Conservation (phyloP, 1,284 basidiomycete genomes). For the Golubevia pallescens region DNA sequence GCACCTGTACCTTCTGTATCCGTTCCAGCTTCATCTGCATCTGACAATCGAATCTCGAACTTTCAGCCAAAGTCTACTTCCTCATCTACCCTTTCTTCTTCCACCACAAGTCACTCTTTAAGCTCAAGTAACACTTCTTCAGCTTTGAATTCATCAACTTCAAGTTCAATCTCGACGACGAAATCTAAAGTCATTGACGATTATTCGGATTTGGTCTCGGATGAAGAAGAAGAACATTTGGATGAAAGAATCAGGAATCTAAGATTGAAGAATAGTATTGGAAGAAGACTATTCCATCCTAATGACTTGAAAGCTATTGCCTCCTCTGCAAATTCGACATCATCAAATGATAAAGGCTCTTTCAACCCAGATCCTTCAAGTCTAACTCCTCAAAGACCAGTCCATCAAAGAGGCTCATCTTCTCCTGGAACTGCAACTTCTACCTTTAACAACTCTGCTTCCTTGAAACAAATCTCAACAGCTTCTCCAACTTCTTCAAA, state of each 20-base stretch:
- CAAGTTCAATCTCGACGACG: too few species aligned
- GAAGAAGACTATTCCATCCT: slow-evolving; percentile 41
- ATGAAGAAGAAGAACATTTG: slow-evolving; percentile 33
- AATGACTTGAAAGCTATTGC: slow-evolving; percentile 29
- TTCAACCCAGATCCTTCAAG: slow-evolving; percentile 6
- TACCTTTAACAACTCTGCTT: background rate
- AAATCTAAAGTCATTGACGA: background rate
- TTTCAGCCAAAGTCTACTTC: background rate
- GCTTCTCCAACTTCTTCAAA: too few species aligned
- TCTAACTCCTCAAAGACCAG: background rate
- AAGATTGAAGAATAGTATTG: slow-evolving; percentile 39
- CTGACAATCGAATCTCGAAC: too few species aligned
- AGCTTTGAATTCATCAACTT: too few species aligned
- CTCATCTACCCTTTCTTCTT: background rate
- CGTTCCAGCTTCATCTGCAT: background rate
- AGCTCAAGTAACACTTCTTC: background rate
- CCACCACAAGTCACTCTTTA: too few species aligned
- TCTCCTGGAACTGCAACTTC: background rate
- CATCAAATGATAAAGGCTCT: too few species aligned
- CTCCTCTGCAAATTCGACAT: slow-evolving; percentile 17
- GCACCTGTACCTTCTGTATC: background rate
- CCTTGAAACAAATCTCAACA: too few species aligned
- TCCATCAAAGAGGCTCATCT: slow-evolving; percentile 1
- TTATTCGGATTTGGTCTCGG: slow-evolving; percentile 42
- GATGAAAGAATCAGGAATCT: slow-evolving; percentile 29